Evolutionary conservation across 1,284 basidiomycete species (phyloP), one percentile per base, ranked within the genome.

Genomic region (Cutaneotrichosporon sp.): DNA sequence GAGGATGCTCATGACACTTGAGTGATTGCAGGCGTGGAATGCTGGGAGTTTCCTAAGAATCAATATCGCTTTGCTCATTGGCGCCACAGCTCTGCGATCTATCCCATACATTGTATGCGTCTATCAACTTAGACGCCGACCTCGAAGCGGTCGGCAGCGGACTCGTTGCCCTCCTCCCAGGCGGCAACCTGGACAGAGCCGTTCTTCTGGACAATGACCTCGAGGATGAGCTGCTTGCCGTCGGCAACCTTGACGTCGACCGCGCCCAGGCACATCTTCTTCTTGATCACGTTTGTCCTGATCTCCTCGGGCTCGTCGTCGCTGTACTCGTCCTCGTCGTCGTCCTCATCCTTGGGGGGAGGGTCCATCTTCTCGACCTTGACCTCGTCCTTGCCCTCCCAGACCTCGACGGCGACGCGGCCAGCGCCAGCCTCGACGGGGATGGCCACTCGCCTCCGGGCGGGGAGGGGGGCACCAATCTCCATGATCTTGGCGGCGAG

Each of bases 341-440:
- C 69, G 18, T 73, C 72, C 50, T 63, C 67, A 62, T 74, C 74
- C 60, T 74, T 61, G 20, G 82, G 78, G 42, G 80, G 73, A 22
- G 65, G 65, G 49, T 60, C 66, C 51, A 86, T 81, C 69, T 85
- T 87, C 67, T 92, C 89, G 22, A 91, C 81, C 71, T 89, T 87
- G 72, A 97, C 84, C 14, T 85, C 85, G 70, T 92, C 88, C 66
- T 87, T 86, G 50, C 89, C 91, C 79, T 98, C 91, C 87, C 91
- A 94, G 46, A 98, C 81, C 78, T 95, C 91, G 64, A 95, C 84
- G 16, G 85, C 87, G 52, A 92, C 83, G 58, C 79, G 81, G 45
- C 77, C 77, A 7, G 87, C 78, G 47, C 77, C 77, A 7, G 87
- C 78, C 36, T 84, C 83, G 27, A 90, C 86, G n/a, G 89, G 86